A percentile compares a stretch with the other conserved stretches of the same genome.
These are phyloP conservation scores for Cryptococcus amylolentus DNA, from an alignment of 1,284 basidiomycete genomes.

Conservation along the genomic window DNA sequence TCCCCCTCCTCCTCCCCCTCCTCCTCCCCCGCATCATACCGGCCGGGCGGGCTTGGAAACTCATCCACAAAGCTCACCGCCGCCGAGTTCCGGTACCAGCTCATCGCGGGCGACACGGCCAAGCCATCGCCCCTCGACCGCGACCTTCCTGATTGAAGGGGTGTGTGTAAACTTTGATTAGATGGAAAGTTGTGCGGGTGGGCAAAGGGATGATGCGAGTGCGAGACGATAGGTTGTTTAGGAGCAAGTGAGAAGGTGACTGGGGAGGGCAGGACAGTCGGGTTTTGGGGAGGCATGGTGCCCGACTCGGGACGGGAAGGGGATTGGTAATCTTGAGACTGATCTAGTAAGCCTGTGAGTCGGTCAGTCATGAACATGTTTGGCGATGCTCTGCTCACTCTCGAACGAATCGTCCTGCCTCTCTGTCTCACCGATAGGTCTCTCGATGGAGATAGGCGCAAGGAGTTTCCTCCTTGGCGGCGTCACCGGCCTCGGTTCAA, in stretches of 20 bases:
- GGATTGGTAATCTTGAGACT: neutral
- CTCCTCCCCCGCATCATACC: neutral
- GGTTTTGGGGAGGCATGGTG: neutral
- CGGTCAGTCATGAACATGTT: neutral
- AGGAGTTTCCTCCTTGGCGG: constrained; percentile 3
- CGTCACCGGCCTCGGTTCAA: neutral
- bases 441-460: constrained; percentile 3
- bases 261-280: neutral
- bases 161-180: neutral
- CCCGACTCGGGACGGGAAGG: neutral
- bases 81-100: constrained; percentile 17
- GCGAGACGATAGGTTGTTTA: neutral
- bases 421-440: neutral
- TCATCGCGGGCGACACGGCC: neutral
- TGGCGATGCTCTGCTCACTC: neutral
- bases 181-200: neutral
- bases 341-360: neutral
- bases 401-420: neutral
- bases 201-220: neutral
- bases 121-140: neutral
- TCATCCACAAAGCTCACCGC: constrained; percentile 28
- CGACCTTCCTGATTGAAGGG: neutral
- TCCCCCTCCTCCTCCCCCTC: neutral
- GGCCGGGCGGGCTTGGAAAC: constrained; percentile 21
- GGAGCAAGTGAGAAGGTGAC: neutral